Evolutionary conservation across 192 early-diverging fungal species (phyloP).

Genomic region (Umbelopsis sp.): DNA sequence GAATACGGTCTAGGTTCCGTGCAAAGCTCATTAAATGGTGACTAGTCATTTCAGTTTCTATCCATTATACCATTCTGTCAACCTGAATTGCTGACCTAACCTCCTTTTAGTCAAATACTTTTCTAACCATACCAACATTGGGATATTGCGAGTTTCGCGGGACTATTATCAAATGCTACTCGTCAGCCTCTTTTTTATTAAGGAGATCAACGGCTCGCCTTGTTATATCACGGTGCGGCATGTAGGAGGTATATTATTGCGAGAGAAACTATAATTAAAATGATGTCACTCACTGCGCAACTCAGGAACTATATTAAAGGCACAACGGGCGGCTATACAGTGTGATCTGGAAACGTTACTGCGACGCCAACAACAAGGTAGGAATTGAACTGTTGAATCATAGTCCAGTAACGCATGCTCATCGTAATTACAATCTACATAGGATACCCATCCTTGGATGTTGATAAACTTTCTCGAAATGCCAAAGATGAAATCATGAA

Average conservation of each 20-base stretch:
- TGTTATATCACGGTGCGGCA: slow-evolving; percentile 46
- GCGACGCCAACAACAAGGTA: neutral
- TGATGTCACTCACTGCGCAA: neutral
- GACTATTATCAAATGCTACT: slow-evolving; percentile 46
- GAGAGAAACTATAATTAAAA: neutral
- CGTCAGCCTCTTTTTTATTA: slow-evolving; percentile 49
- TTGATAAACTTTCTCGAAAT: neutral
- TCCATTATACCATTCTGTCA: neutral
- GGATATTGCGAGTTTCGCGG: slow-evolving; percentile 45
- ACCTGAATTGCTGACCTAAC: neutral
- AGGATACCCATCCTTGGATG: neutral
- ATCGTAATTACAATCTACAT: neutral
- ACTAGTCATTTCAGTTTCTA: neutral
- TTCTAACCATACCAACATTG: slow-evolving; percentile 48
- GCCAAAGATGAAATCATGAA: neutral
- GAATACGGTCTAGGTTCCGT: slow-evolving; percentile 45
- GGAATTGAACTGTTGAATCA: neutral
- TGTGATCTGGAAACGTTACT: slow-evolving; percentile 32
- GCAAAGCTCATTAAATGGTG: slow-evolving; percentile 39
- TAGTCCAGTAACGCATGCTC: neutral
- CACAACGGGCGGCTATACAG: slow-evolving; percentile 41
- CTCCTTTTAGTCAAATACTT: slow-evolving; percentile 47
- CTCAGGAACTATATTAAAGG: slow-evolving; percentile 43
- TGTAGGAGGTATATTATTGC: slow-evolving; percentile 35
- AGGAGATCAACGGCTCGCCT: slow-evolving; percentile 36